Conservation (phyloP, 2,329 filamentous ascomycete genomes). For the Metarhizium guizhouense region DNA sequence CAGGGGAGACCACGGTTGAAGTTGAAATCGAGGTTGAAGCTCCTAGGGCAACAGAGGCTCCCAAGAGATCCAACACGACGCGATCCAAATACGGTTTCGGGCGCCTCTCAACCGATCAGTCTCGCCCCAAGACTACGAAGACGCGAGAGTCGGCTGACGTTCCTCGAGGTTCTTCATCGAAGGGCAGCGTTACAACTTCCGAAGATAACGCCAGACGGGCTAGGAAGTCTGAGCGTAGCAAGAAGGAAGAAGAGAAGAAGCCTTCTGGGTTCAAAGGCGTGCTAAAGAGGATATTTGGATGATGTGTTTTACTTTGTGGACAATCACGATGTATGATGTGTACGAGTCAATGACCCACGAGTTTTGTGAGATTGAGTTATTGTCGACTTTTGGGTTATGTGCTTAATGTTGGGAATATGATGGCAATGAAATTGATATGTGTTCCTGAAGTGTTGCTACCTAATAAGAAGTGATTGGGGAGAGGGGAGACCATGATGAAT, state of each 20-base stretch:
- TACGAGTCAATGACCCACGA: slow-evolving; percentile 3
- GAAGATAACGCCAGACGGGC: slow-evolving; percentile 26
- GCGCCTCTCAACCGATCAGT: slow-evolving; percentile 19
- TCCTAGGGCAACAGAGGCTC: slow-evolving; percentile 13
- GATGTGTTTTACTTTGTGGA: slow-evolving; percentile 1
- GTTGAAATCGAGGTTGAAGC: slow-evolving; percentile 1
- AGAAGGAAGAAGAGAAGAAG: slow-evolving; percentile 21
- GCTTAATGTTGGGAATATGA: background rate
- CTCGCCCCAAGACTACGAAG: slow-evolving; percentile 15
- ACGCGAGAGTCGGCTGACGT: slow-evolving; percentile 9
- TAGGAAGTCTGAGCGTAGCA: slow-evolving; percentile 25
- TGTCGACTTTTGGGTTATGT: slow-evolving; percentile 7
- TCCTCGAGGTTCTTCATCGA: background rate
- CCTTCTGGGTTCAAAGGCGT: slow-evolving; percentile 22
- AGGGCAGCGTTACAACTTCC: slow-evolving; percentile 8
- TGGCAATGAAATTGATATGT: background rate
- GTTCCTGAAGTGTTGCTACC: background rate
- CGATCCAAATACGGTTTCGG: slow-evolving; percentile 18
- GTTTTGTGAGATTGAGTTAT: slow-evolving; percentile 6
- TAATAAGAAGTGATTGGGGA: too few relatives aligned
- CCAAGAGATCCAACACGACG: slow-evolving; percentile 19
- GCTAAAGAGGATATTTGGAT: slow-evolving; percentile 28
- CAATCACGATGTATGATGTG: slow-evolving; percentile 8
- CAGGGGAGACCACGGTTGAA: slow-evolving; percentile 12
- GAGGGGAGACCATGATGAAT: too few relatives aligned